Percentiles rank a stretch among this genome's conserved stretches.
Conservation (phyloP, 129 eudicot genomes). For the Logfia minima region DNA sequence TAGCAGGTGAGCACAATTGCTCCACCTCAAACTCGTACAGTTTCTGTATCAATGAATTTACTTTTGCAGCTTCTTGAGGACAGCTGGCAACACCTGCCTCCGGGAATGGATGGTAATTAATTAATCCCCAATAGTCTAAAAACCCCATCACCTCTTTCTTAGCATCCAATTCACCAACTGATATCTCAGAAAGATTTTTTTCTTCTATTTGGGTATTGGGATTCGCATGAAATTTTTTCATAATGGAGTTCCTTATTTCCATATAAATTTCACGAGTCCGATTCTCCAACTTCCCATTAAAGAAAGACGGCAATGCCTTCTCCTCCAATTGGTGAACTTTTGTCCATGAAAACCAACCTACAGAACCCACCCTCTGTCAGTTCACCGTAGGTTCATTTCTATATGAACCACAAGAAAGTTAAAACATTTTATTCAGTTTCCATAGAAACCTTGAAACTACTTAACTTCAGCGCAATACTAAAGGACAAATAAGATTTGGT, state of each 20-base stretch:
- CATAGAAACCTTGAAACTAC: not conserved
- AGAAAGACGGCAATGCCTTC: conserved; percentile 74
- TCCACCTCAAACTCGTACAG: conserved; percentile 72
- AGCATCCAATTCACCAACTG: conserved; percentile 72
- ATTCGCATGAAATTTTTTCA: conserved; percentile 66
- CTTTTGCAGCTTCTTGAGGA: conserved; percentile 45
- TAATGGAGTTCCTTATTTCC: conserved; percentile 84
- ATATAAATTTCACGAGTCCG: conserved; percentile 70
- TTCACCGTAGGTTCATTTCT: conserved; percentile 1
- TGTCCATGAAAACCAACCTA: conserved; percentile 98
- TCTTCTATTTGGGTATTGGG: conserved; percentile 41
- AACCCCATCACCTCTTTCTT: conserved; percentile 91
- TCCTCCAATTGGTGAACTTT: conserved; percentile 78
- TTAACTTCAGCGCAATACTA: not conserved
- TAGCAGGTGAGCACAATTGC: conserved; percentile 45
- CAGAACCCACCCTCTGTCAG: conserved; percentile 10
- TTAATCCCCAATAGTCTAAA: conserved; percentile 94
- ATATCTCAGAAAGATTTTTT: conserved; percentile 70
- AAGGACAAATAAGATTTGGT: not conserved
- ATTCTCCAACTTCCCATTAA: conserved; percentile 72
- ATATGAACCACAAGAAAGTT: conserved; percentile 9
- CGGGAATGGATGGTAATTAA: conserved; percentile 86
- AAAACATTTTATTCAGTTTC: not conserved
- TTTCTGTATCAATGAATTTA: conserved; percentile 59
- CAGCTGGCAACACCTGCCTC: conserved; percentile 35